Evolutionary conservation across 2,329 filamentous ascomycete species (phyloP).

Genomic region (Fusarium falciforme): DNA sequence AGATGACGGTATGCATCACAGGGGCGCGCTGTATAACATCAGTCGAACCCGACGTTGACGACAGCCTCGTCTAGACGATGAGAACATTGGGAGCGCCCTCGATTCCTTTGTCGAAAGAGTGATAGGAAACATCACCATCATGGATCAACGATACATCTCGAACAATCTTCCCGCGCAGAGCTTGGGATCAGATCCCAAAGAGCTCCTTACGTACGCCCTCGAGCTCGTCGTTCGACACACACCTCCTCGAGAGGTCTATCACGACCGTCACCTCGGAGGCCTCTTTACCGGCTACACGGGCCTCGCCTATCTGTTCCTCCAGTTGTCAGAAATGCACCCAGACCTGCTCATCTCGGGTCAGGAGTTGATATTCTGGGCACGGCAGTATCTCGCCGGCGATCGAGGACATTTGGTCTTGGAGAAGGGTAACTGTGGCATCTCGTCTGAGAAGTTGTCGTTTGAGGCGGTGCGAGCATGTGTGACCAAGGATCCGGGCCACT

Average conservation of each 20-base stretch:
- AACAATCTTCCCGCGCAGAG: conserved; percentile 48
- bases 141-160: conserved; percentile 49
- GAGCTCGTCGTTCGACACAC: conserved; percentile 51
- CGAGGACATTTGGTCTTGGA: conserved; percentile 50
- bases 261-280: conserved; percentile 54
- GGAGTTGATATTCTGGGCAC: conserved; percentile 58
- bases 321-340: conserved; percentile 57
- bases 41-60: conserved; percentile 21
- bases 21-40: conserved; percentile 24
- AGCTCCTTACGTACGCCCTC: conserved; percentile 49
- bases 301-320: conserved; percentile 66
- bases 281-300: conserved; percentile 66
- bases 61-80: conserved; percentile 14
- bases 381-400: conserved; percentile 58
- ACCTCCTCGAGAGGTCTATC: conserved; percentile 52
- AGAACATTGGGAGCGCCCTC: neutral
- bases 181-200: conserved; percentile 41
- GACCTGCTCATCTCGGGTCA: conserved; percentile 56
- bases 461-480: conserved; percentile 59
- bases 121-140: conserved; percentile 16
- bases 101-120: neutral
- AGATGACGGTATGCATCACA: conserved; percentile 39
- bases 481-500: conserved; percentile 51
- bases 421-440: conserved; percentile 60
- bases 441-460: conserved; percentile 61